A percentile compares a stretch with the other conserved stretches of the same genome.
Evolutionary conservation across 257 asterid species (phyloP).

Genomic region (Solanum raphanifolium): DNA sequence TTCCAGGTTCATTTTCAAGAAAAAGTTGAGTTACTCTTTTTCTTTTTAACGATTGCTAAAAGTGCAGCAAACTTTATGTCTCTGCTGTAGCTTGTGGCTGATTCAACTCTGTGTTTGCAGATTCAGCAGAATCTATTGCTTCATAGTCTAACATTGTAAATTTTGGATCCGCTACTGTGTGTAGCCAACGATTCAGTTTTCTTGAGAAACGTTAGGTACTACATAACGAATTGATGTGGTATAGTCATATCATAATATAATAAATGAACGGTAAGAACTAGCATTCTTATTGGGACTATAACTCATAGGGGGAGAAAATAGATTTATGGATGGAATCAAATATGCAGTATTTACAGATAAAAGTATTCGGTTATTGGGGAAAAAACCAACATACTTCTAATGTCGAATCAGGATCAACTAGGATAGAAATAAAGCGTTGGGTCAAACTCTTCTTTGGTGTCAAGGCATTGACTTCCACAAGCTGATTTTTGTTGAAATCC

Average conservation of each 20-base stretch:
- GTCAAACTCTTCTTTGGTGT: no score
- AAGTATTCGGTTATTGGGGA: no score
- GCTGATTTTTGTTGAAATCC: slow-evolving; percentile 80
- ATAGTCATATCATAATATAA: no score
- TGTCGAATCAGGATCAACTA: no score
- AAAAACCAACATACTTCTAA: no score
- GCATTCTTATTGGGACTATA: no score
- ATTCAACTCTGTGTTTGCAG: neutral
- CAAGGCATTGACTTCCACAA: slow-evolving; percentile 29
- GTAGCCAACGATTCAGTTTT: neutral
- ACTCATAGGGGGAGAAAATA: no score
- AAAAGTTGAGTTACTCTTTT: neutral
- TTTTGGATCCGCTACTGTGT: neutral
- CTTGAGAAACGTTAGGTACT: neutral
- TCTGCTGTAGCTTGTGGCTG: neutral
- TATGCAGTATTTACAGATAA: no score
- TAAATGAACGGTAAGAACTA: no score
- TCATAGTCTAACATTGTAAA: neutral
- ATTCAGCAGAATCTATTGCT: neutral
- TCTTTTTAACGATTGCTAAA: neutral
- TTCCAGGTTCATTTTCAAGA: neutral
- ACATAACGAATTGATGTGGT: neutral
- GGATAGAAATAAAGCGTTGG: no score
- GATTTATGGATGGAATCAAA: no score
- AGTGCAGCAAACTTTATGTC: neutral